phyloP scores from a whole-genome alignment of 306 rosid genomes.

The Luffa aegyptiaca region DNA sequence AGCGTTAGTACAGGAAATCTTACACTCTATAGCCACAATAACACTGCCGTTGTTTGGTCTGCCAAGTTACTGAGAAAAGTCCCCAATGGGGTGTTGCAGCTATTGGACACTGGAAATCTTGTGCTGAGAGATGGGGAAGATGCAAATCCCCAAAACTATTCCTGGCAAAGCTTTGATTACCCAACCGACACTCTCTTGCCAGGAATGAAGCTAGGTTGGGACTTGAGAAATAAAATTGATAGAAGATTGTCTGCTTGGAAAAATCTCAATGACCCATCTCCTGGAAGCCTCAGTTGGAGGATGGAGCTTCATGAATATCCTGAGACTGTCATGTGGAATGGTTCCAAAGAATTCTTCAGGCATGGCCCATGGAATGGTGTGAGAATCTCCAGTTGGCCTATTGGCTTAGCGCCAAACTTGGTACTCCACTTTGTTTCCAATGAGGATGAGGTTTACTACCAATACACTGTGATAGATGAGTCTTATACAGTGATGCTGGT shows the following conservation, averaged over 20 bases:
- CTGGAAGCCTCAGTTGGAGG: constrained; percentile 19
- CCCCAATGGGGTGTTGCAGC: constrained; percentile 19
- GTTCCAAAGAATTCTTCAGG: constrained; percentile 7
- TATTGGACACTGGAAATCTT: constrained; percentile 39
- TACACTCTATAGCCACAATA: constrained; percentile 10
- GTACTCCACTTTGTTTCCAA: constrained; percentile 4
- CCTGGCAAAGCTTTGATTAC: constrained; percentile 43
- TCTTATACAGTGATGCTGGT: constrained; percentile 6
- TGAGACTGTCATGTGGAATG: constrained; percentile 21
- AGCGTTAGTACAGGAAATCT: constrained; percentile 21
- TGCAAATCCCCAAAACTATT: neutral
- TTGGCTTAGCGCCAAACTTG: neutral
- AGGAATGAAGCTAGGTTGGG: constrained; percentile 43
- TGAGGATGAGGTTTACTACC: constrained; percentile 23
- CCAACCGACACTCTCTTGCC: constrained; percentile 29
- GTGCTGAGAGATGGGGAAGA: constrained; percentile 23
- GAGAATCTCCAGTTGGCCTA: constrained; percentile 14
- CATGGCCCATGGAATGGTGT: constrained; percentile 43
- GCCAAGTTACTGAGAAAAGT: constrained; percentile 15
- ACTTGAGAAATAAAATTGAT: constrained; percentile 19
- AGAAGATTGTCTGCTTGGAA: constrained; percentile 41
- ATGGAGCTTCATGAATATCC: constrained; percentile 15
- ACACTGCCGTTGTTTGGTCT: constrained; percentile 21
- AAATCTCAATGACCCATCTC: constrained; percentile 34
- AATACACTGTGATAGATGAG: neutral